Base-by-base conservation (phyloP, 2,329 filamentous ascomycete species). In the Epichloe brachyelytri region DNA sequence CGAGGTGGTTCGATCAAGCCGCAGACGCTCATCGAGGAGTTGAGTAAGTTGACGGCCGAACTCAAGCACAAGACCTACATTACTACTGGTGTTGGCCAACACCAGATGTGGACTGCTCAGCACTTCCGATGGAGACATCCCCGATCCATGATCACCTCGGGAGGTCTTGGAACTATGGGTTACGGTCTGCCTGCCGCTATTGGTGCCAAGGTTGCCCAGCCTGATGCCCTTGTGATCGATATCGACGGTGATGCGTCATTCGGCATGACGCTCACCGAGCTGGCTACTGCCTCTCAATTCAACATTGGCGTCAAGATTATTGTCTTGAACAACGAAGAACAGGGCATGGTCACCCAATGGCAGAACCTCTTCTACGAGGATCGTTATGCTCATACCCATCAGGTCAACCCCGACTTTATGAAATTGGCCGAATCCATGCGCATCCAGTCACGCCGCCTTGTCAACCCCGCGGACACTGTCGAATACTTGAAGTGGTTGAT, bases 311-410 rank as follows among this genome's bases (percentile, higher is more conserved):
- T 95, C 68, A 96, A 96, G 78, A 78, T 96, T 53, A 88, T 97
- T 60, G 77, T 97, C 26, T 70, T 98, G 51, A 97, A 97, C 76
- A 98, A 86, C 91, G 70, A 95, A 93, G 65, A 97, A 71, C 91
- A 96, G 71, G 91, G 91, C 50, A 97, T 97, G 91, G 90, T 97
- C 43, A 96, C 90, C 1, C 91, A 96, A 72, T 97, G 91, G 91
- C 91, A 97, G 71, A 90, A 88, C 61, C 81, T 97, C 58, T 97
- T 97, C 73, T 97, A 95, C 73, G 86, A 95, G 68, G 89, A 96
- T 65, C 83, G 91, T 60, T 97, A 83, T 61, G 78, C 88, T 37
- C 90, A 95, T 68, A 96, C 91, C 0, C 91, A 97, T 68, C 90
- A 95, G 72, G 77, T 80, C 65, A 97, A 97, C 69, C 89, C 91